Evolutionary conservation across 805 yeast species (phyloP), one percentile per base, ranked within the genome.

Genomic region (Saccharomycopsis guyanensis): DNA sequence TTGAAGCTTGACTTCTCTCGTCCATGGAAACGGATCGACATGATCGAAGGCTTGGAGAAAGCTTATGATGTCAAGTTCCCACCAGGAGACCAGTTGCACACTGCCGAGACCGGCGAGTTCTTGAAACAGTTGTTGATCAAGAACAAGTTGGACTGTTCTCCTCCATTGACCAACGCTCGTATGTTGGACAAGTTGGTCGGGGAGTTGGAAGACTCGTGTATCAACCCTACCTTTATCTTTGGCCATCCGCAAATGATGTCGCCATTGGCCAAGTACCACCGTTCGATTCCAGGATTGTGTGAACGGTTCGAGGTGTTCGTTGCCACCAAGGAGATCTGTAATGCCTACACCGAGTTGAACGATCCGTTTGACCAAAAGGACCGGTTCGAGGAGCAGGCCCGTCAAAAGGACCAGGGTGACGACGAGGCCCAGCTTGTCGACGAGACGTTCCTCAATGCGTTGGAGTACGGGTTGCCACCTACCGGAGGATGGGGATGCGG

Each of bases 201-300:
- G 63, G 97, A 87, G 66, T 78, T 83, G 66, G 98, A 91, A 73
- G 97, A 89, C 61, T 73, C 79, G 44, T 86, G 94, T 64, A 85
- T 91, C 69, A 93, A 86, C 75, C 98, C 98, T 59, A 93, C 97
- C 40, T 91, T 91, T 69, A 86, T 91, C 67, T 89, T 87, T 61
- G 98, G 98, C 59, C 98, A 91, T 68, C 98, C 98, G 50, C 97
- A 91, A 73, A 87, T 91, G 94, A 91, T 91, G 98, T 91, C 97
- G 49, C 98, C 98, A 56, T 77, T 91, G 69, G 98, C 98, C 64
- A 91, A 91, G 74, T 86, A 86, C 72, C 86, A 91, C 65, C 82
- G 98, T 70, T 75, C 81, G 51, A 75, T 77, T 54, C 95, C 96
- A 51, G 98, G 98, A 59, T 73, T 91, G 63, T 88, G 97, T 76